Evolutionary conservation across 768 basidiomycete species (phyloP).

Genomic region (Naganishia onofrii): DNA sequence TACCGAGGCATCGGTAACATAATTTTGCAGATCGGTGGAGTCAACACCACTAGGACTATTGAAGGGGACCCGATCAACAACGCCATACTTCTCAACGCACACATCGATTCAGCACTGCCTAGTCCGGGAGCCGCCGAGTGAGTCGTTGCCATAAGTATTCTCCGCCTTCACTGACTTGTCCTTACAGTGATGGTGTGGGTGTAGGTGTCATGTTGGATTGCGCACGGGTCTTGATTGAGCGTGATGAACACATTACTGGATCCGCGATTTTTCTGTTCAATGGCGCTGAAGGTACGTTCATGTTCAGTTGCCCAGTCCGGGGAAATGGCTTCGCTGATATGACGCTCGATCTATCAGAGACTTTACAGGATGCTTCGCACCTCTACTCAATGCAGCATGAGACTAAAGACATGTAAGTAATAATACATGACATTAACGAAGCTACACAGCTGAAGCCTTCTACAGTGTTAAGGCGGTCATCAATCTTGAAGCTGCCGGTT

Average conservation of each 20-base stretch:
- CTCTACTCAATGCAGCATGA: constrained; percentile 86
- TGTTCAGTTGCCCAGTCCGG: not conserved
- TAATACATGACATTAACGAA: not conserved
- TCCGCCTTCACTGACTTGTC: not conserved
- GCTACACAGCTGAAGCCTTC: not conserved
- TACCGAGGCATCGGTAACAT: constrained; percentile 87
- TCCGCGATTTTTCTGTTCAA: constrained; percentile 88
- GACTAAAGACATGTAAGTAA: constrained; percentile 64
- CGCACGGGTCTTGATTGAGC: constrained; percentile 68
- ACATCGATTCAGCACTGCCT: constrained; percentile 85
- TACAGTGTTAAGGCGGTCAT: constrained; percentile 77
- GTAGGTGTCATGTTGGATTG: constrained; percentile 91
- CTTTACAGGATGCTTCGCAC: constrained; percentile 90
- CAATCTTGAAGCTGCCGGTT: constrained; percentile 91
- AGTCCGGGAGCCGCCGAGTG: constrained; percentile 60
- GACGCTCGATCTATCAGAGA: constrained; percentile 57
- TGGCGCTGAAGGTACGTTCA: constrained; percentile 64
- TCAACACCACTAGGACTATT: constrained; percentile 57
- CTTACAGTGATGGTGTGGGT: constrained; percentile 80
- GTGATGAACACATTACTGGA: constrained; percentile 70
- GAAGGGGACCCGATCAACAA: constrained; percentile 66
- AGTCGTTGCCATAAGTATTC: no score
- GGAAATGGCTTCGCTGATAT: not conserved
- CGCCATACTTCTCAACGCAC: constrained; percentile 80
- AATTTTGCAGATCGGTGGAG: constrained; percentile 71